phyloP scores from a whole-genome alignment of 179 eudicot genomes.

The Beta corolliflora region DNA sequence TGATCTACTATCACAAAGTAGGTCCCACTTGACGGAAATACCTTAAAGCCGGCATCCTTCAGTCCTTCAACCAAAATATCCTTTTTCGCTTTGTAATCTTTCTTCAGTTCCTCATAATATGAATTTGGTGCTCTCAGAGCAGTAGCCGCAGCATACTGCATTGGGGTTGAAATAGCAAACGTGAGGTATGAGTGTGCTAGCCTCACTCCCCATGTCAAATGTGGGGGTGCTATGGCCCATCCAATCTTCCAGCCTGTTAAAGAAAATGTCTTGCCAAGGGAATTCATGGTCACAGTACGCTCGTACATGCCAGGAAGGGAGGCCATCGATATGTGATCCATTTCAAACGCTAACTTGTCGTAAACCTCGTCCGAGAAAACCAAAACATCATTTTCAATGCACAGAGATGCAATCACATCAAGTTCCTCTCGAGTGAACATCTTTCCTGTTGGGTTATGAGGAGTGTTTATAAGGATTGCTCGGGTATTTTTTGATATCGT shows the following conservation, averaged over 20 bases:
- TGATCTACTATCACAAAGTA: constrained; percentile 94
- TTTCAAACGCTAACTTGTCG: constrained; percentile 88
- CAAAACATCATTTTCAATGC: constrained; percentile 85
- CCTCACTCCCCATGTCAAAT: constrained; percentile 83
- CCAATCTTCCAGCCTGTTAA: constrained; percentile 99
- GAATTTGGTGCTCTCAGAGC: constrained; percentile 84
- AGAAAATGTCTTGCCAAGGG: constrained; percentile 93
- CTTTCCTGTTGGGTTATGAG: constrained; percentile 97
- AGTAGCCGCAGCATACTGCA: constrained; percentile 83
- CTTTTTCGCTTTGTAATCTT: constrained; percentile 75
- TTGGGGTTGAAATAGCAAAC: constrained; percentile 89
- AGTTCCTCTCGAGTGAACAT: constrained; percentile 87
- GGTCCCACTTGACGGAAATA: constrained; percentile 92
- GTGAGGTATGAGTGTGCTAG: constrained; percentile 94
- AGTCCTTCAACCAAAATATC: constrained; percentile 79
- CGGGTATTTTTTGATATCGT: constrained; percentile 68
- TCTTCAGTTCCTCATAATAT: constrained; percentile 66
- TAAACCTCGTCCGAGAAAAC: constrained; percentile 90
- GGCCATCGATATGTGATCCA: constrained; percentile 94
- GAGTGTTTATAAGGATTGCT: constrained; percentile 85
- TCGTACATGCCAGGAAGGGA: constrained; percentile 96
- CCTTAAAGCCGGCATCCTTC: constrained; percentile 73
- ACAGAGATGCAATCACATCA: constrained; percentile 63
- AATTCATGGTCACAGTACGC: constrained; percentile 86
- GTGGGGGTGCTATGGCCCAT: constrained; percentile 97